Conservation (phyloP, 768 basidiomycete genomes). For the Termitomyces sp. region DNA sequence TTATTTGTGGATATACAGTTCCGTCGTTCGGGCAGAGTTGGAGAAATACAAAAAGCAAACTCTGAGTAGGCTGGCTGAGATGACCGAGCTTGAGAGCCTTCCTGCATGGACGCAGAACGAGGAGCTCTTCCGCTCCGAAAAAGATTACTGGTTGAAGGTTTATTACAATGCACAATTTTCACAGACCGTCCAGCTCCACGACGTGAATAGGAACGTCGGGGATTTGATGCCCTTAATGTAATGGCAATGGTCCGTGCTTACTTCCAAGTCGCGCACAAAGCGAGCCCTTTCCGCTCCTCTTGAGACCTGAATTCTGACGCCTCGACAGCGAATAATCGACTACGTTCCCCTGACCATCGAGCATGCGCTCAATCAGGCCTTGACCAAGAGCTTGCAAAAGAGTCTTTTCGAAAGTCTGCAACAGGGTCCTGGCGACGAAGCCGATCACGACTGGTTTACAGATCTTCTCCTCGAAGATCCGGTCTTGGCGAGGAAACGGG, state of each 20-base stretch:
- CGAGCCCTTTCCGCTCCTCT: slow-evolving; percentile 12
- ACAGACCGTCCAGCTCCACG: neutral
- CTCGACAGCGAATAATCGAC: slow-evolving; percentile 50
- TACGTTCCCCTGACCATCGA: slow-evolving; percentile 49
- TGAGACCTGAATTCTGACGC: neutral
- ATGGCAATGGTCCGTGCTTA: slow-evolving; percentile 57
- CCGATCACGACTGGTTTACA: slow-evolving; percentile 10
- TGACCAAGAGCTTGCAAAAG: slow-evolving; percentile 30
- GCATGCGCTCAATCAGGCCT: slow-evolving; percentile 36
- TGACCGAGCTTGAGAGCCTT: slow-evolving; percentile 33
- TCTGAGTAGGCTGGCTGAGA: slow-evolving; percentile 22
- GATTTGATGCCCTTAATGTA: slow-evolving; percentile 42
- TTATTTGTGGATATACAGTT: neutral
- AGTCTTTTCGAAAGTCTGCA: slow-evolving; percentile 29
- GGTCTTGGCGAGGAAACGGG: slow-evolving; percentile 24
- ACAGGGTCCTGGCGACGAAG: slow-evolving; percentile 11
- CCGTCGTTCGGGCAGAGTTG: slow-evolving; percentile 4
- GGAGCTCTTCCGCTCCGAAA: slow-evolving; percentile 14
- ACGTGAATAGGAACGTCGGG: neutral
- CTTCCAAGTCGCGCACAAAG: slow-evolving; percentile 54
- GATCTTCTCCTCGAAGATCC: slow-evolving; percentile 40
- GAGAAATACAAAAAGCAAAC: slow-evolving; percentile 19
- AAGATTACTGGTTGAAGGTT: slow-evolving; percentile 16
- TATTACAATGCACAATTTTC: neutral
- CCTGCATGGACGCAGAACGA: slow-evolving; percentile 35